Evolutionary conservation across 2,329 filamentous ascomycete genomes (phyloP).

Genomic region (Aureobasidium pullulans): DNA sequence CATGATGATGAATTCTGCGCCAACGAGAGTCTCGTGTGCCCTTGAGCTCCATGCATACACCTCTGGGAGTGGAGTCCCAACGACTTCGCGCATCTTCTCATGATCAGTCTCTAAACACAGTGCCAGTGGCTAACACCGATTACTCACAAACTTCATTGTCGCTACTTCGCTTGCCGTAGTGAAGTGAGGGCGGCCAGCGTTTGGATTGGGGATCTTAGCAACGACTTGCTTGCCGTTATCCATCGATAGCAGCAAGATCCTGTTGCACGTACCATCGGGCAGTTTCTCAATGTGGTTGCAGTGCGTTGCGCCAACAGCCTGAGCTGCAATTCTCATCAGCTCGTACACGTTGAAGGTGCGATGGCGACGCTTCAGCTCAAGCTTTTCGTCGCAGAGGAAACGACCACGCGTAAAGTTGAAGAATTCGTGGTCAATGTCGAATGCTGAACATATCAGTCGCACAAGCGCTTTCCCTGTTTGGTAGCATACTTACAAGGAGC

Average conservation of each 20-base stretch:
- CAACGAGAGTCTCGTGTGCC: conserved; percentile 23
- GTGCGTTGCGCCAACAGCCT: conserved; percentile 21
- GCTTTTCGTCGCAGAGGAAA: conserved; percentile 22
- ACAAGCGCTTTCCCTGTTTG: too few species aligned
- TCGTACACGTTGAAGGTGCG: conserved; percentile 26
- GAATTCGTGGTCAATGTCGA: conserved; percentile 14
- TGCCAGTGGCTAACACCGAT: neutral
- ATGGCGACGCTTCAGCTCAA: conserved; percentile 21
- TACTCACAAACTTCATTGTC: conserved; percentile 29
- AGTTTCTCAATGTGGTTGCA: conserved; percentile 25
- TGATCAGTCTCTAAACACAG: neutral
- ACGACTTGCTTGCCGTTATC: conserved; percentile 29
- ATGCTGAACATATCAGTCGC: neutral
- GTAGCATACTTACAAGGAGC: too few species aligned
- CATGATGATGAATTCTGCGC: conserved; percentile 31
- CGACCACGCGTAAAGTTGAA: conserved; percentile 26
- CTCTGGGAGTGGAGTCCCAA: conserved; percentile 27
- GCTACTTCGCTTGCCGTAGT: conserved; percentile 33
- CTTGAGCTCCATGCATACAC: conserved; percentile 29
- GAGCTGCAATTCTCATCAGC: conserved; percentile 23
- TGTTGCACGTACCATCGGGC: conserved; percentile 31
- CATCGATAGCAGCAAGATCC: conserved; percentile 29
- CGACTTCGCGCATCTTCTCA: conserved; percentile 23
- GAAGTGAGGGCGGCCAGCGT: conserved; percentile 27
- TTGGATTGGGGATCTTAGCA: conserved; percentile 32